A percentile compares a stretch with the other conserved stretches of the same genome.
Conservation (phyloP, 2,329 filamentous ascomycete species). For the Microcyclospora tardicrescens region DNA sequence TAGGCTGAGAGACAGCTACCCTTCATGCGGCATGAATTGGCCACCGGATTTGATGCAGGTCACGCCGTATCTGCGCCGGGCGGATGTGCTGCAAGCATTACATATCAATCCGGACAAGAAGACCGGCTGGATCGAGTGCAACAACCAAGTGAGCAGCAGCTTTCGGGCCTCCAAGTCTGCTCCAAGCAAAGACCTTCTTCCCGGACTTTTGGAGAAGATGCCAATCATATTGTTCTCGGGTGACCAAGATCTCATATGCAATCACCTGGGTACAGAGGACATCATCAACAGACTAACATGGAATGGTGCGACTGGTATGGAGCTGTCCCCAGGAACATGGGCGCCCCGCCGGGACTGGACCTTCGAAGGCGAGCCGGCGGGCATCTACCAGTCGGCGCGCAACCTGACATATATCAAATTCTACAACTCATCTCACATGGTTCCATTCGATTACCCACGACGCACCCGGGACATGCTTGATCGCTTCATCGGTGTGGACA, state of each 20-base stretch:
- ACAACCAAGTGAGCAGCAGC: slow-evolving; percentile 57
- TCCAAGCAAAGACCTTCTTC: slow-evolving; percentile 62
- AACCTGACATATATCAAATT: slow-evolving; percentile 94
- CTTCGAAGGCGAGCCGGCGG: slow-evolving; percentile 76
- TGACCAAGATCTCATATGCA: slow-evolving; percentile 90
- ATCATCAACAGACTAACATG: slow-evolving; percentile 83
- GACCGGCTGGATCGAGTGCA: slow-evolving; percentile 87
- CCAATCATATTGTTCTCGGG: slow-evolving; percentile 83
- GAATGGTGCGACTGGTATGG: slow-evolving; percentile 86
- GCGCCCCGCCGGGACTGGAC: slow-evolving; percentile 89
- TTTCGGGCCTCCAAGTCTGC: slow-evolving; percentile 60
- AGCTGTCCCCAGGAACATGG: slow-evolving; percentile 72
- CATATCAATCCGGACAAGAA: slow-evolving; percentile 72
- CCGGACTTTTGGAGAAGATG: slow-evolving; percentile 62
- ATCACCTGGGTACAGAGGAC: slow-evolving; percentile 85
- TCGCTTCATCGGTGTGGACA: slow-evolving; percentile 87
- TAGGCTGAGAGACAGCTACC: slow-evolving; percentile 64
- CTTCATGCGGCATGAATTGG: slow-evolving; percentile 95
- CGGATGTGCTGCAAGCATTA: slow-evolving; percentile 67
- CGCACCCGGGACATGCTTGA: slow-evolving; percentile 92
- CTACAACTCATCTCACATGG: slow-evolving; percentile 95
- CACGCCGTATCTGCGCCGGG: slow-evolving; percentile 69
- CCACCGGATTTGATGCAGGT: slow-evolving; percentile 70
- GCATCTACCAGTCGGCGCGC: slow-evolving; percentile 86
- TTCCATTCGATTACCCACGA: slow-evolving; percentile 83